Evolutionary conservation across 2,329 filamentous ascomycete species (phyloP), one percentile per base, ranked within the genome.

Genomic region (Xylariales sp.): DNA sequence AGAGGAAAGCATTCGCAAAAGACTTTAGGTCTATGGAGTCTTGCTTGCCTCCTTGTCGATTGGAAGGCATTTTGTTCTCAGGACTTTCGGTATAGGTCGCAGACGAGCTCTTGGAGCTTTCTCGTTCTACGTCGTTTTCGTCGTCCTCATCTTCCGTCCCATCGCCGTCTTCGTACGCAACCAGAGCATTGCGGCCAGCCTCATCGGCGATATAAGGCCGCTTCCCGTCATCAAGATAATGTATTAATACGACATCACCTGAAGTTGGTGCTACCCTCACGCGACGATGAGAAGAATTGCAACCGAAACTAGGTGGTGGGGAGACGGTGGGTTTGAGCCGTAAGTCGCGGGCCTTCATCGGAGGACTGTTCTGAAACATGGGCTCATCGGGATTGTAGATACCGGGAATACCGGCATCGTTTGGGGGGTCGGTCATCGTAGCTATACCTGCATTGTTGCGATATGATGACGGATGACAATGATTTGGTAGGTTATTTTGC

Each of bases 161-260:
- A 40, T 65, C 66, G 34, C 29, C 34, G 27, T 18, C 18, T 13
- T 21, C 14, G 27, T 28, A 27, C 19, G 27, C 35, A 15, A 70
- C 67, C 33, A 85, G 64, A 16, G 75, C 69, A 46, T 70, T 57
- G 44, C 65, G 62, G 45, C 70, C 74, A 40, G 78, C 83, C 53
- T 63, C 56, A 47, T 63, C 64, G 41, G 81, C 81, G 53, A 88
- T 74, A 36, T 88, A 81, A 35, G 76, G 79, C 48, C 69, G 69
- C 53, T 79, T 78, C 52, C 80, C 78, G 53, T 69, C 76, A 50
- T 67, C 76, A 66, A 90, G 72, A 57, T 72, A 69, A 40, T 67
- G 63, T 46, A 91, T 72, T 58, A 91, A 70, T 46, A 87, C 79
- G 49, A 70, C 76, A 72, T 85, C 80, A 50, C 75, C 78, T 55